Base-by-base conservation (phyloP, 495 filamentous ascomycete genomes). In the Venustampulla echinocandica region DNA sequence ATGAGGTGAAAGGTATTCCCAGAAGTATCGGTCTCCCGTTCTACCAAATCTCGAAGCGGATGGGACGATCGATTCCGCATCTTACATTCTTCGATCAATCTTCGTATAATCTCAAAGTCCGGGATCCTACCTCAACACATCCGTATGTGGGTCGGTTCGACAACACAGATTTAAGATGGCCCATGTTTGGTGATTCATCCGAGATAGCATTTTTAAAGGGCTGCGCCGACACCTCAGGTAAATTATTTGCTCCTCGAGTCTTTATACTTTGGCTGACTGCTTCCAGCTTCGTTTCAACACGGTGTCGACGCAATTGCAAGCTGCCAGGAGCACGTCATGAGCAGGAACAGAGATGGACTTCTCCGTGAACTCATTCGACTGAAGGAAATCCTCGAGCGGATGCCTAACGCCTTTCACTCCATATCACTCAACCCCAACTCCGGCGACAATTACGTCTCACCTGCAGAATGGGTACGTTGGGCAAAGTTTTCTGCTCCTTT, bases 1-100 rank as follows among this genome's bases (percentile, higher is more conserved):
- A 69, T 27, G 72, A 76, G 54, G 56, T 70, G 6, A 61, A 63
- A 30, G 62, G 62, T 4, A 61, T 65, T 40, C 61, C 61, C 10
- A 41, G 52, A n/a, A 61, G 59, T 43, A 58, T 63, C 38, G 58
- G 58, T 10, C 52, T 63, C n/a, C 62, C 62, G 6, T 52, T 59
- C 6, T 42, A 57, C 33, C 51, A 56, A 30, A 42, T 63, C 19
- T 63, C 56, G 30, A 61, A 54, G 10, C 35, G 62, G 14, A 61
- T 65, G 60, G 62, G 62, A 41, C 35, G 62, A 11, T 49, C 58
- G 6, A 44, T 65, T 13, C 62, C 62, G 14, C 62, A 65, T 56
- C 53, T 63, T 10, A 63, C 62, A 4, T 59, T 63, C 21, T 65
- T 60, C 25, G 62, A 65, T 49, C 53, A 61, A 20, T 52, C 44